Evolutionary conservation across 352 stramenopile species (phyloP).

Genomic region (Phytophthora idaei): DNA sequence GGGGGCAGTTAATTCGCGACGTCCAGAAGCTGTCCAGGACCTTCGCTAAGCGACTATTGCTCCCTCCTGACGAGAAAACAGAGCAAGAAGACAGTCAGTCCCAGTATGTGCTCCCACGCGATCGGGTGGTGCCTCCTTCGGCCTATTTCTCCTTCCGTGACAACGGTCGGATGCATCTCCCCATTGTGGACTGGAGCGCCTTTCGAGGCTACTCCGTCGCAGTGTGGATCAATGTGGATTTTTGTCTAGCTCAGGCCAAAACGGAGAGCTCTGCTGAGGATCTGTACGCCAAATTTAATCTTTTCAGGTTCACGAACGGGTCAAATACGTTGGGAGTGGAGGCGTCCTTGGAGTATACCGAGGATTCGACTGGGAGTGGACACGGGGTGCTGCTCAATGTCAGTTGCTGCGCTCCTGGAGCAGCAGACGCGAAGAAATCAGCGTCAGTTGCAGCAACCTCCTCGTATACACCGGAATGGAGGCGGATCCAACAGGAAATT

Average conservation of each 20-base stretch:
- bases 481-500: constrained; percentile 57
- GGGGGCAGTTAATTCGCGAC: constrained; percentile 36
- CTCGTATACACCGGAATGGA: constrained; percentile 52
- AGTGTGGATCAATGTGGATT: constrained; percentile 73
- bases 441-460: constrained; percentile 45
- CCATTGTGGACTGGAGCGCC: constrained; percentile 76
- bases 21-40: constrained; percentile 38
- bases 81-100: constrained; percentile 25
- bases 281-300: constrained; percentile 55
- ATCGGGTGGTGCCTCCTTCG: constrained; percentile 46
- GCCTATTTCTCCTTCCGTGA: constrained; percentile 73
- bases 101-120: constrained; percentile 43
- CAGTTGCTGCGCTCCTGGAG: constrained; percentile 53
- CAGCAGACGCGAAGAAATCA: constrained; percentile 29
- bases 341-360: constrained; percentile 59
- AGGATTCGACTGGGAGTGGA: constrained; percentile 28
- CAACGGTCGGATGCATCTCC: constrained; percentile 73
- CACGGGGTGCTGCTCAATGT: constrained; percentile 53
- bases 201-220: constrained; percentile 84
- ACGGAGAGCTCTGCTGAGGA: constrained; percentile 15
- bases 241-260: constrained; percentile 29
- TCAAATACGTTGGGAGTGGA: constrained; percentile 77
- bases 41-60: constrained; percentile 46
- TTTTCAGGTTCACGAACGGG: constrained; percentile 79
- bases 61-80: constrained; percentile 21